These are phyloP conservation scores for Diaporthe nobilis DNA, from an alignment of 2,329 filamentous ascomycete genomes.

Conservation along the genomic window DNA sequence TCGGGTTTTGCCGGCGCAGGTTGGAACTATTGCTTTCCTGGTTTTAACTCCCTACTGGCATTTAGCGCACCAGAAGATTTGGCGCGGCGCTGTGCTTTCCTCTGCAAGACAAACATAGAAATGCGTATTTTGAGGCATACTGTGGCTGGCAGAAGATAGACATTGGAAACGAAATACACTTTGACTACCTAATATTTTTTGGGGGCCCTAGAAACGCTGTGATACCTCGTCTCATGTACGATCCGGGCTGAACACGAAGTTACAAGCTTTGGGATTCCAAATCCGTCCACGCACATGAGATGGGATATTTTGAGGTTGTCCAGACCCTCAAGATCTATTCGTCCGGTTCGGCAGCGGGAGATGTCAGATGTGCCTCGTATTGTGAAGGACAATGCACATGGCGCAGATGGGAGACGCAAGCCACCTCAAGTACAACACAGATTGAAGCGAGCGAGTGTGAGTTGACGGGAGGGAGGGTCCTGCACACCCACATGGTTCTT, in stretches of 20 bases:
- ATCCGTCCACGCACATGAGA: constrained; percentile 11
- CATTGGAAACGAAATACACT: constrained; percentile 33
- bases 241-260: background rate
- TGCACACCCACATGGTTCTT: constrained; percentile 3
- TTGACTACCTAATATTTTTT: background rate
- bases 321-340: constrained; percentile 2
- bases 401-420: constrained; percentile 9
- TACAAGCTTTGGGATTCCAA: background rate
- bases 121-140: constrained; percentile 36
- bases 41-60: constrained; percentile 15
- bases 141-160: constrained; percentile 40
- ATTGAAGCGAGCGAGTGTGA: background rate
- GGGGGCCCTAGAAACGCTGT: background rate
- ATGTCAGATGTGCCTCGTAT: constrained; percentile 40
- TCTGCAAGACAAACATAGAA: constrained; percentile 38
- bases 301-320: background rate
- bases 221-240: background rate
- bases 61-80: constrained; percentile 27
- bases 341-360: background rate
- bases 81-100: constrained; percentile 33
- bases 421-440: constrained; percentile 6
- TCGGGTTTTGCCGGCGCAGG: constrained; percentile 31
- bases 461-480: background rate
- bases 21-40: constrained; percentile 27
- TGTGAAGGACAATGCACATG: constrained; percentile 31